Percentiles rank a stretch among this genome's conserved stretches.
phyloP scores from a whole-genome alignment of 2,329 filamentous ascomycete species.

The Proliferodiscus dingleyae region DNA sequence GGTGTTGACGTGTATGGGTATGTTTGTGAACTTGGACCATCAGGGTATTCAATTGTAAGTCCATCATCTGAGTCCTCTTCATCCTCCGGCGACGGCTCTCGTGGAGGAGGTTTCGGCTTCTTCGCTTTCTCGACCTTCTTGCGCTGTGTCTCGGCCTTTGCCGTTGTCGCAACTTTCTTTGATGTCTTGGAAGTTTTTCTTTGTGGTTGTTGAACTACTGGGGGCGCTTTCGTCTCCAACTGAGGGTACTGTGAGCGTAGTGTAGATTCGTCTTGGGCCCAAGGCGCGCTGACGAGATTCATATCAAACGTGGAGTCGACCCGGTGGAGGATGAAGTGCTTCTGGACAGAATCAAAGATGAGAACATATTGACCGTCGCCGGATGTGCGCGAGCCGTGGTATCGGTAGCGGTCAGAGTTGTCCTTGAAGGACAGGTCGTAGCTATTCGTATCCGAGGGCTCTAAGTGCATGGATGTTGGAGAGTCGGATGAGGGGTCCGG shows the following conservation, averaged over 20 bases:
- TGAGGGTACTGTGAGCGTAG: slow-evolving; percentile 65
- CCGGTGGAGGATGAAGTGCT: slow-evolving; percentile 77
- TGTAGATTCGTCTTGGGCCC: slow-evolving; percentile 56
- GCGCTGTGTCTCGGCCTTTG: slow-evolving; percentile 27
- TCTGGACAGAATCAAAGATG: slow-evolving; percentile 68
- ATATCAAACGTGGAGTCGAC: slow-evolving; percentile 80
- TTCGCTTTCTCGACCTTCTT: slow-evolving; percentile 31
- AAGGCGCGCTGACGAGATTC: slow-evolving; percentile 71
- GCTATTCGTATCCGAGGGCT: slow-evolving; percentile 39
- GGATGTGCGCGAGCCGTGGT: slow-evolving; percentile 53
- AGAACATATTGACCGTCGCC: slow-evolving; percentile 59
- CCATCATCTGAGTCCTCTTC: slow-evolving; percentile 49
- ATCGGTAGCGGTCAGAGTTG: slow-evolving; percentile 53
- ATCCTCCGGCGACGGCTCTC: slow-evolving; percentile 29
- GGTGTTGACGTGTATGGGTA: slow-evolving; percentile 24
- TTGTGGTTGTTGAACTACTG: slow-evolving; percentile 11
- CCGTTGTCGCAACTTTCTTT: slow-evolving; percentile 23
- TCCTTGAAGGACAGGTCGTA: slow-evolving; percentile 50
- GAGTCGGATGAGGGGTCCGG: slow-evolving; percentile 46
- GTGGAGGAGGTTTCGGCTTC: slow-evolving; percentile 30
- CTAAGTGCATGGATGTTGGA: slow-evolving; percentile 41
- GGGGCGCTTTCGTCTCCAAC: slow-evolving; percentile 36
- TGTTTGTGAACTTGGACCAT: slow-evolving; percentile 37
- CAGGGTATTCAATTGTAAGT: slow-evolving; percentile 56
- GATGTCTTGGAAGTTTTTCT: slow-evolving; percentile 25